Percentiles rank a stretch among this genome's conserved stretches.
Conservation (phyloP, 23 red algal genomes). For the Chondrus crispus region DNA sequence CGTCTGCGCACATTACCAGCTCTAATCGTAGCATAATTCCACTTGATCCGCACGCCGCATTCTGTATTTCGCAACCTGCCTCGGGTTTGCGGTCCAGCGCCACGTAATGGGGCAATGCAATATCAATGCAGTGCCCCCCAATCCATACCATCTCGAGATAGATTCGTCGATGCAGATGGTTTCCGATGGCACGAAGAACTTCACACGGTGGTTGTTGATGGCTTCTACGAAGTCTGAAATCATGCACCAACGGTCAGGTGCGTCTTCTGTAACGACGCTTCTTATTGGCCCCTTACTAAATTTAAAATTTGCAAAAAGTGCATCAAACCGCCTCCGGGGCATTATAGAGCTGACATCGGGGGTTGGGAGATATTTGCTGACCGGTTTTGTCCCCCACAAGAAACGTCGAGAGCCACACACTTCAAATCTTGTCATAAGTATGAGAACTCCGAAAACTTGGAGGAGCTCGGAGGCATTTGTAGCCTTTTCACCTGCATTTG, state of each 20-base stretch:
- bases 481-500: not conserved
- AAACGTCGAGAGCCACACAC: not conserved
- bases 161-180: not conserved
- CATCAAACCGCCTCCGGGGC: not conserved
- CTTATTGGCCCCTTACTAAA: not conserved
- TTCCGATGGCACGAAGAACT: not conserved
- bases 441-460: not conserved
- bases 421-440: conserved; percentile 6
- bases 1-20: not conserved
- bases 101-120: not conserved
- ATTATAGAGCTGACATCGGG: not conserved
- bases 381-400: not conserved
- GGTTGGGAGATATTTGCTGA: not conserved
- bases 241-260: not conserved
- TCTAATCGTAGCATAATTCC: not conserved
- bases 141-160: conserved; percentile 13
- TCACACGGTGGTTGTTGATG: not conserved
- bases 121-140: not conserved
- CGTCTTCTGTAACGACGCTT: not conserved
- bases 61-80: conserved; percentile 22
- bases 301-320: not conserved
- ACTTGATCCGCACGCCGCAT: not conserved
- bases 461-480: not conserved
- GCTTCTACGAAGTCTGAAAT: conserved; percentile 16
- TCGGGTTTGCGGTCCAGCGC: not conserved